Percentiles rank a stretch among this genome's conserved stretches.
phyloP scores from a whole-genome alignment of 768 basidiomycete genomes.

The Phanerodontia chrysosporium region DNA sequence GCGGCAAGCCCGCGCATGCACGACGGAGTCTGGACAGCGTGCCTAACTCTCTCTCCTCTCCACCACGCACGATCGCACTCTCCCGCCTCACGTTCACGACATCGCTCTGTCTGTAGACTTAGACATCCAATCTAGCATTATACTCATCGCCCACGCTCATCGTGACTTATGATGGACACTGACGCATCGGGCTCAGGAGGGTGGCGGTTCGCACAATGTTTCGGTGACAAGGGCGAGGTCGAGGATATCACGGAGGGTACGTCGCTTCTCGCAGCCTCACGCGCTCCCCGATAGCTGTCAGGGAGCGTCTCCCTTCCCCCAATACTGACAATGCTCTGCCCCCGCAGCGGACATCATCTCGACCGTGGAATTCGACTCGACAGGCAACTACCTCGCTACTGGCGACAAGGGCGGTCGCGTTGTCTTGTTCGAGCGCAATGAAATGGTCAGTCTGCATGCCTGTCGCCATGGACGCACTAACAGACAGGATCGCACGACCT shows the following conservation, averaged over 20 bases:
- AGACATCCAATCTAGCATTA: constrained; percentile 1
- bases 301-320: neutral
- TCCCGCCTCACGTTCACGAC: constrained; percentile 16
- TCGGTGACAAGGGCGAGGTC: constrained; percentile 99
- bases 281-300: neutral
- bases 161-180: constrained; percentile 59
- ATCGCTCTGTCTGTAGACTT: constrained; percentile 4
- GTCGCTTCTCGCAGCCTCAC: constrained; percentile 16
- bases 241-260: constrained; percentile 99
- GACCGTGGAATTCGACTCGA: constrained; percentile 99
- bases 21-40: constrained; percentile 25
- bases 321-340: constrained; percentile 3
- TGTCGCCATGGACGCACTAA: neutral
- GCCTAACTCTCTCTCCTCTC: constrained; percentile 19
- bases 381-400: constrained; percentile 98
- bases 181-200: constrained; percentile 81
- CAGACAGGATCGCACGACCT: constrained; percentile 5
- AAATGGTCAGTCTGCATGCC: constrained; percentile 60
- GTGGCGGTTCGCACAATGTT: constrained; percentile 99
- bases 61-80: constrained; percentile 19
- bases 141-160: neutral
- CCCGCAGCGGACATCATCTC: constrained; percentile 97
- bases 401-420: constrained; percentile 99
- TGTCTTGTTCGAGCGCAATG: constrained; percentile 97
- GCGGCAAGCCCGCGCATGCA: constrained; percentile 1